These are phyloP conservation scores for Coprinopsis strossmayeri DNA, from an alignment of 768 basidiomycete genomes.

Conservation along the genomic window DNA sequence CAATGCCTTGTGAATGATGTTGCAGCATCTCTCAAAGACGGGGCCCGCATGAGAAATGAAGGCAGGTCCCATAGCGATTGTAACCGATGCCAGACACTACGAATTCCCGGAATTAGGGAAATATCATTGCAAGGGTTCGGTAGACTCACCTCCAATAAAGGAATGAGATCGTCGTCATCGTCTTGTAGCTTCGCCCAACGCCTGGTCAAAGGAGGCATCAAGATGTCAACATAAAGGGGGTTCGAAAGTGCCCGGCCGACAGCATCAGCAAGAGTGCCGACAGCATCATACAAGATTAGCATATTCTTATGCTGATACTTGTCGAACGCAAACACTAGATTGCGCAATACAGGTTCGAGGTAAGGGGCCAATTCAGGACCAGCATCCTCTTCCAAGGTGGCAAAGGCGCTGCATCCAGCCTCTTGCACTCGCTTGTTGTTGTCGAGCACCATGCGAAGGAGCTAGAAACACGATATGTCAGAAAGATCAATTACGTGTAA, in stretches of 20 bases:
- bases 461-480: conserved; percentile 37
- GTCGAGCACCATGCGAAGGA: conserved; percentile 95
- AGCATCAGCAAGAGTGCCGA: conserved; percentile 95
- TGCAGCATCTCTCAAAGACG: conserved; percentile 87
- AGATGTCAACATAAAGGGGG: conserved; percentile 81
- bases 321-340: conserved; percentile 92
- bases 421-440: conserved; percentile 99
- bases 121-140: too few relatives aligned
- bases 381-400: conserved; percentile 97
- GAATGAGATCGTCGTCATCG: conserved; percentile 89
- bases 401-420: conserved; percentile 97
- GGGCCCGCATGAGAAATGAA: conserved; percentile 87
- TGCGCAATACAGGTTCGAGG: conserved; percentile 90
- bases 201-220: conserved; percentile 91
- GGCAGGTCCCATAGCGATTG: conserved; percentile 88
- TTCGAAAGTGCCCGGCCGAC: conserved; percentile 87
- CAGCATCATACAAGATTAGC: conserved; percentile 97
- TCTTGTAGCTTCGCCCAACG: conserved; percentile 90
- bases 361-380: conserved; percentile 85
- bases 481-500: conserved; percentile 2
- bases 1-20: conserved; percentile 77
- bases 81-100: conserved; percentile 95
- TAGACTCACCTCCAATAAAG: conserved; percentile 94
- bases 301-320: conserved; percentile 99
- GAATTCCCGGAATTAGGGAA: too few relatives aligned